These are phyloP conservation scores for Maudiozyma barnettii DNA, from an alignment of 805 yeast genomes.

Conservation along the genomic window DNA sequence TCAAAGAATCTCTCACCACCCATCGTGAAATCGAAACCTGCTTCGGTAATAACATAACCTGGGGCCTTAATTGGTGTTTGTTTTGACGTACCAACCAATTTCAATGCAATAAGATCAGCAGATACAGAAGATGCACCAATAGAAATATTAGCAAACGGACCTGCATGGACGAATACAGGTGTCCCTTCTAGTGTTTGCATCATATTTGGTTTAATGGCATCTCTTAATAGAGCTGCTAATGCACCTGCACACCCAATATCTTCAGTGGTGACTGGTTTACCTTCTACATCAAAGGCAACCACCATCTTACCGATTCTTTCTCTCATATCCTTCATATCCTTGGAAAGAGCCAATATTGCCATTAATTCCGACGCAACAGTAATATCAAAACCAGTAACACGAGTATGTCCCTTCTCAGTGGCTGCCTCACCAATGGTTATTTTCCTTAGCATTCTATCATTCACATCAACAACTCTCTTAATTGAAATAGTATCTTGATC, in stretches of 20 bases:
- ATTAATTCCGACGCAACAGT: conserved; percentile 93
- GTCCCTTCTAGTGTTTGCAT: conserved; percentile 98
- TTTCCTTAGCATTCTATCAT: conserved; percentile 84
- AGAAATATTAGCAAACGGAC: conserved; percentile 95
- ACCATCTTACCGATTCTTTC: conserved; percentile 82
- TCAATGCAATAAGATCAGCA: conserved; percentile 88
- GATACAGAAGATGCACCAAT: conserved; percentile 93
- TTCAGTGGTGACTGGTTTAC: conserved; percentile 84
- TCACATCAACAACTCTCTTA: conserved; percentile 89
- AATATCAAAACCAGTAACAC: conserved; percentile 89
- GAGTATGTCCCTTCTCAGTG: conserved; percentile 80
- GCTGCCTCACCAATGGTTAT: conserved; percentile 86
- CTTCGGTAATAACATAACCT: conserved; percentile 94
- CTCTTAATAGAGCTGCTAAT: conserved; percentile 85
- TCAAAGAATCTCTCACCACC: conserved; percentile 97
- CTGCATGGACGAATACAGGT: conserved; percentile 95
- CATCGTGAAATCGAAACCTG: conserved; percentile 98
- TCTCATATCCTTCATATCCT: conserved; percentile 72
- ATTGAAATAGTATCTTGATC: conserved; percentile 86
- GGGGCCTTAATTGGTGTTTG: conserved; percentile 26
- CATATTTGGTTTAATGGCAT: conserved; percentile 90
- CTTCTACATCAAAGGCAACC: conserved; percentile 66
- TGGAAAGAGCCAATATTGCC: conserved; percentile 88
- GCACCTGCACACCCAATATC: conserved; percentile 96
- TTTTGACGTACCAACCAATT: conserved; percentile 64